Conservation (phyloP, 106 monocot genomes). For the Dactylorhiza incarnata region DNA sequence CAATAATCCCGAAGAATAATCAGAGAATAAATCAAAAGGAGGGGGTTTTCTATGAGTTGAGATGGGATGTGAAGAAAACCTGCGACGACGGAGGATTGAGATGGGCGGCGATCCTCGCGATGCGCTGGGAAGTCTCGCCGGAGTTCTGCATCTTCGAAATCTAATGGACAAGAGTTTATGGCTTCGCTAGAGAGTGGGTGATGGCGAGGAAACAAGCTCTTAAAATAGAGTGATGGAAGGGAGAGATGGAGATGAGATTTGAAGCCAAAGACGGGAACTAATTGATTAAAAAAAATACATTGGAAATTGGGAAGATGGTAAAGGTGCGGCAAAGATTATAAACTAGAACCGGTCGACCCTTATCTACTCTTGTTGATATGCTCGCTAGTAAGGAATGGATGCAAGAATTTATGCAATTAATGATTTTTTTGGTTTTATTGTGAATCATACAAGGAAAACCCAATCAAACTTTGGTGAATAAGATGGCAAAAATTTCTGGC, state of each 20-base stretch:
- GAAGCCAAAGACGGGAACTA: not conserved
- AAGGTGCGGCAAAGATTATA: too few species aligned
- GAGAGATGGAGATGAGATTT: not conserved
- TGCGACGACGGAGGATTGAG: not conserved
- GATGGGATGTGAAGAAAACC: not conserved
- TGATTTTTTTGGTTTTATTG: too few species aligned
- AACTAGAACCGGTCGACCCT: too few species aligned
- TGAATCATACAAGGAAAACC: too few species aligned
- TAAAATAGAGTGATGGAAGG: not conserved
- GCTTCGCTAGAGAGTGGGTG: not conserved
- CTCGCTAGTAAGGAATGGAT: too few species aligned
- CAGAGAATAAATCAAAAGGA: not conserved
- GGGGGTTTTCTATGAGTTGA: not conserved
- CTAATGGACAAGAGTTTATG: not conserved
- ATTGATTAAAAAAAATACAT: too few species aligned
- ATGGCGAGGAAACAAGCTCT: not conserved
- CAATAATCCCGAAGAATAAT: not conserved
- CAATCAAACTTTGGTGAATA: too few species aligned
- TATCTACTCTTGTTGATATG: too few species aligned
- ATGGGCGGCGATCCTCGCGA: constrained; percentile 7
- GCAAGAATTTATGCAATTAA: too few species aligned
- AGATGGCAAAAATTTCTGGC: too few species aligned
- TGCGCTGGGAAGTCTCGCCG: not conserved
- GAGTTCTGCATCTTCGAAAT: not conserved
- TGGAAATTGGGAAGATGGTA: too few species aligned